A percentile compares a stretch with the other conserved stretches of the same genome.
Conservation (phyloP, 2,329 filamentous ascomycete genomes). For the Microsporum audouinii region DNA sequence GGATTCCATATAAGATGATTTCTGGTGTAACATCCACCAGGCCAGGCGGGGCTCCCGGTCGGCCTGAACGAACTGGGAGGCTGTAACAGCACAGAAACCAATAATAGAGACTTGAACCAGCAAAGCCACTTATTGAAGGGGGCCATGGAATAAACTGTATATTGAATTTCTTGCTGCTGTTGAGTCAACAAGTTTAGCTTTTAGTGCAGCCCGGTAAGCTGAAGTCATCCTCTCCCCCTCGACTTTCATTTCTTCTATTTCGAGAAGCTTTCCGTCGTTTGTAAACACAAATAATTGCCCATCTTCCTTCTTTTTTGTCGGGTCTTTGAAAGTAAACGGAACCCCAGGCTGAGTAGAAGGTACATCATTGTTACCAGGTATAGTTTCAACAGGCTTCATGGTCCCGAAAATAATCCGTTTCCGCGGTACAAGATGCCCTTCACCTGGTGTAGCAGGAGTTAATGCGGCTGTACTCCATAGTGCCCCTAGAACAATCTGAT, state of each 20-base stretch:
- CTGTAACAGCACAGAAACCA: background rate
- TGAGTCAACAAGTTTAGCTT: slow-evolving; percentile 30
- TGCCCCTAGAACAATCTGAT: slow-evolving; percentile 50
- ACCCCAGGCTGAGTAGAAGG: slow-evolving; percentile 25
- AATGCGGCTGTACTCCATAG: slow-evolving; percentile 47
- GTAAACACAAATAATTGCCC: slow-evolving; percentile 29
- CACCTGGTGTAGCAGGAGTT: background rate
- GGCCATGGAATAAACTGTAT: slow-evolving; percentile 26
- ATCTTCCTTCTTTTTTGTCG: slow-evolving; percentile 13
- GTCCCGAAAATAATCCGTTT: slow-evolving; percentile 31
- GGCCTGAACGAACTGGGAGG: background rate
- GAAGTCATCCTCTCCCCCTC: slow-evolving; percentile 29
- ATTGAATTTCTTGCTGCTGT: slow-evolving; percentile 18
- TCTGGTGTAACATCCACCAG: background rate
- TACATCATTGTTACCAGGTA: slow-evolving; percentile 19
- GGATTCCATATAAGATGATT: slow-evolving; percentile 21
- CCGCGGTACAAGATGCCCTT: slow-evolving; percentile 16
- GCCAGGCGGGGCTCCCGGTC: background rate
- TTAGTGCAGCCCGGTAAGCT: slow-evolving; percentile 28
- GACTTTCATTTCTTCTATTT: slow-evolving; percentile 31
- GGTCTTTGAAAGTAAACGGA: slow-evolving; percentile 24
- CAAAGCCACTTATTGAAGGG: slow-evolving; percentile 19
- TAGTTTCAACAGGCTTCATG: slow-evolving; percentile 24
- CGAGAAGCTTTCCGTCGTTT: slow-evolving; percentile 26
- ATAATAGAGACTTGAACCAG: background rate